Percentiles rank a stretch among this genome's conserved stretches.
Evolutionary conservation across 257 asterid genomes (phyloP).

Genomic region (Schizonepeta tenuifolia): DNA sequence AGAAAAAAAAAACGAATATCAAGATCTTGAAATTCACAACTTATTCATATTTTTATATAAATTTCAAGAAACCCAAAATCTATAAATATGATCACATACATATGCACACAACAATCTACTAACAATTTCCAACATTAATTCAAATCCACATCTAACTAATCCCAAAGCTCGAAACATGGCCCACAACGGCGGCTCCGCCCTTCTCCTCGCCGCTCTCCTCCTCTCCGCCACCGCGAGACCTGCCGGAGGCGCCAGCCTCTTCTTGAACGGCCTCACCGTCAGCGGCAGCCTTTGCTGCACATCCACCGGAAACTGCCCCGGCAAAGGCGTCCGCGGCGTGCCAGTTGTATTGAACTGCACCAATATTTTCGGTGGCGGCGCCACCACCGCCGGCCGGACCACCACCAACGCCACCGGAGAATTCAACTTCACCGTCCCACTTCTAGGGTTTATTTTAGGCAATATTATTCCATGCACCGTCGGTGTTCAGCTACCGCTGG

Average conservation of each 20-base stretch:
- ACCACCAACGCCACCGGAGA: constrained; percentile 24
- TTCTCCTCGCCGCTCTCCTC: background rate
- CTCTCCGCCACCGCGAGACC: constrained; percentile 15
- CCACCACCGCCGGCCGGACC: constrained; percentile 13
- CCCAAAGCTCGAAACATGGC: background rate
- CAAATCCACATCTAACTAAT: too few species aligned
- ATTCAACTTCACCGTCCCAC: background rate
- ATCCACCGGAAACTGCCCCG: constrained; percentile 12
- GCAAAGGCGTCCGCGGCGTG: background rate
- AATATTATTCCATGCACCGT: background rate
- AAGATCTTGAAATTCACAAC: too few species aligned
- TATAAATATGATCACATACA: too few species aligned
- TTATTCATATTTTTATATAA: too few species aligned
- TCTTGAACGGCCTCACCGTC: background rate
- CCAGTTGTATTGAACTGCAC: constrained; percentile 5
- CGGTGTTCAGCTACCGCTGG: background rate
- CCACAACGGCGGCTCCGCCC: background rate
- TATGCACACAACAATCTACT: too few species aligned
- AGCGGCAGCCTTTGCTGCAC: constrained; percentile 12
- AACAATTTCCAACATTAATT: too few species aligned
- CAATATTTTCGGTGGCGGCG: background rate
- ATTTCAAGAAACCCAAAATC: too few species aligned
- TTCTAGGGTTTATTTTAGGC: background rate
- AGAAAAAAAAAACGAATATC: too few species aligned
- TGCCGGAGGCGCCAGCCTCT: background rate